Evolutionary conservation across 169 alveolate species (phyloP).

Genomic region (Cryptosporidium sp.): DNA sequence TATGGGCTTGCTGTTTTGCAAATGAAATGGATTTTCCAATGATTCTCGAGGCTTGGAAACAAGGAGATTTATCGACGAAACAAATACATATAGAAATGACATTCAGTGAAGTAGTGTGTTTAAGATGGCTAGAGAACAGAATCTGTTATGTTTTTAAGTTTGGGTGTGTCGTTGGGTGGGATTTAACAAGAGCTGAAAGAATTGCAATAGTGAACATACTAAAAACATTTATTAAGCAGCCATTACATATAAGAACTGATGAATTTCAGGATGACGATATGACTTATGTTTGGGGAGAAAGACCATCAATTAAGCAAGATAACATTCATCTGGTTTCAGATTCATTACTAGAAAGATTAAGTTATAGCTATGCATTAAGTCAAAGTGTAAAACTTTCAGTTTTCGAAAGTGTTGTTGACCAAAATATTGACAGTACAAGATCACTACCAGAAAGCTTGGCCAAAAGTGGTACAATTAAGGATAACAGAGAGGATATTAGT

Average conservation of each 20-base stretch:
- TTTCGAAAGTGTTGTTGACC: conserved; percentile 87
- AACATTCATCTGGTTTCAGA: conserved; percentile 82
- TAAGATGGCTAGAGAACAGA: conserved; percentile 48
- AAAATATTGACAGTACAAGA: conserved; percentile 84
- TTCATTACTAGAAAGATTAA: conserved; percentile 80
- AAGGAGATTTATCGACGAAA: conserved; percentile 45
- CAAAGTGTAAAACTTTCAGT: conserved; percentile 86
- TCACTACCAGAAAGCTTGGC: conserved; percentile 87
- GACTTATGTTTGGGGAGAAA: conserved; percentile 81
- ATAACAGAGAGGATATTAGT: conserved; percentile 85
- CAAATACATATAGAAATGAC: conserved; percentile 62
- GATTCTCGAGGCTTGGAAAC: conserved; percentile 66
- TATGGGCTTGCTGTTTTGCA: conserved; percentile 75
- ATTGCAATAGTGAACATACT: conserved; percentile 52
- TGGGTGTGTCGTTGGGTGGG: conserved; percentile 75
- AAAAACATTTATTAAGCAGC: conserved; percentile 63
- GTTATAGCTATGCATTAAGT: conserved; percentile 86
- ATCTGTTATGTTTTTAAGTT: conserved; percentile 59
- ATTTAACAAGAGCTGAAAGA: conserved; percentile 71
- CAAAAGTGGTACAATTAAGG: conserved; percentile 84
- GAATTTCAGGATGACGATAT: conserved; percentile 76
- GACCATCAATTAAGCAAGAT: conserved; percentile 82
- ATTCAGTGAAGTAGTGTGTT: conserved; percentile 62
- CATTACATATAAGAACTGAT: conserved; percentile 42
- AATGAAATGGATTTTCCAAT: conserved; percentile 59